Percentiles rank a stretch among this genome's conserved stretches.
phyloP scores from a whole-genome alignment of 148 eudicot species.

The Rhododendron molle region DNA sequence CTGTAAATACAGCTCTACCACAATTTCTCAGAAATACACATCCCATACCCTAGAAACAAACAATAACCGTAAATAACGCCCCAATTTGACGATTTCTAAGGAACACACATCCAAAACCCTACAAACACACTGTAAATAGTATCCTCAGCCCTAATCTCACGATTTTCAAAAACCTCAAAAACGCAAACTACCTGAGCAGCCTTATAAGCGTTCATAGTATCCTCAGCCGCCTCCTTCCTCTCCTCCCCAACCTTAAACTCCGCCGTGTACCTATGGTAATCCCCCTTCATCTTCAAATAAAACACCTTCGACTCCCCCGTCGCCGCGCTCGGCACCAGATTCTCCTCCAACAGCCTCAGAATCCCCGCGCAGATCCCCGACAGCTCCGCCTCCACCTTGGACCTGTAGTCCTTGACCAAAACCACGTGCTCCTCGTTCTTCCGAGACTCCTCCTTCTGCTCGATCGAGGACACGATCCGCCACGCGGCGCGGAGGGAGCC shows the following conservation, averaged over 20 bases:
- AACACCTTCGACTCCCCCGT: constrained; percentile 29
- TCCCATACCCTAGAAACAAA: background rate
- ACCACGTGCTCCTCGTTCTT: constrained; percentile 66
- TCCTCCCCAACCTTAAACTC: constrained; percentile 38
- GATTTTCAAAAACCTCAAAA: background rate
- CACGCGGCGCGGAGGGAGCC: constrained; percentile 77
- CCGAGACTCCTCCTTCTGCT: constrained; percentile 69
- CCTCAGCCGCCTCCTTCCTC: constrained; percentile 34
- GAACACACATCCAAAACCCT: too few species aligned
- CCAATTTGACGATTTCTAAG: background rate
- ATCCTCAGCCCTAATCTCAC: background rate
- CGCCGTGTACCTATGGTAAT: constrained; percentile 30
- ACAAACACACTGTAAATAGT: background rate
- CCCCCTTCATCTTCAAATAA: constrained; percentile 37
- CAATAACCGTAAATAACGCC: background rate
- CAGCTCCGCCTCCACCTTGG: constrained; percentile 54
- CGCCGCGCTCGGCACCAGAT: constrained; percentile 26
- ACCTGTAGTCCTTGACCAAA: constrained; percentile 51
- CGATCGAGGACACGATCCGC: constrained; percentile 67
- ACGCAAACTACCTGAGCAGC: constrained; percentile 32
- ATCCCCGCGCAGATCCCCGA: constrained; percentile 46
- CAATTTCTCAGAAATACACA: background rate
- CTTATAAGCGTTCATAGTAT: constrained; percentile 33
- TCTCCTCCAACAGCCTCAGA: constrained; percentile 23
- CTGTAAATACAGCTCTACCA: too few species aligned